Percentiles rank a stretch among this genome's conserved stretches.
Evolutionary conservation across 2,329 filamentous ascomycete genomes (phyloP).

Genomic region (Aspergillus chevalieri): DNA sequence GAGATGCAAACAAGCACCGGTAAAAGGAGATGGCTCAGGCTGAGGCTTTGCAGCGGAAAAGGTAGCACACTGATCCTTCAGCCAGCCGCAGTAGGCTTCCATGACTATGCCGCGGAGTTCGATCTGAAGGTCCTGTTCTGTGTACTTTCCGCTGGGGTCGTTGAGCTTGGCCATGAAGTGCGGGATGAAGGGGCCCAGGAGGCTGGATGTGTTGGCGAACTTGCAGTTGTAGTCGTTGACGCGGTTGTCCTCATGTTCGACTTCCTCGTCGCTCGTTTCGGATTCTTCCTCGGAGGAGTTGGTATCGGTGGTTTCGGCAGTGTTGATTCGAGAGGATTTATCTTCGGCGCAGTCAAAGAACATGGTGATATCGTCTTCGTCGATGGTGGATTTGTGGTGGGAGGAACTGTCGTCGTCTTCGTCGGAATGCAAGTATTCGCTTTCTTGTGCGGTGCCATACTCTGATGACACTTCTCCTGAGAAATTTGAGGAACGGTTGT

Average conservation of each 20-base stretch:
- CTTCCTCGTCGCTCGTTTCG: background rate
- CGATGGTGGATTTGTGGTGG: background rate
- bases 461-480: background rate
- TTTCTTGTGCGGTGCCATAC: background rate
- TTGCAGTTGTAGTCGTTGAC: background rate
- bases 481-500: background rate
- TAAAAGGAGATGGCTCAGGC: background rate
- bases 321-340: background rate
- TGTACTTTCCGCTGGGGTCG: slow-evolving; percentile 16
- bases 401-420: background rate
- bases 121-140: slow-evolving; percentile 14
- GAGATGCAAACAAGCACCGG: slow-evolving; percentile 17
- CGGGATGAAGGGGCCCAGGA: slow-evolving; percentile 15
- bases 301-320: background rate
- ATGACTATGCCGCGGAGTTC: slow-evolving; percentile 25
- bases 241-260: background rate
- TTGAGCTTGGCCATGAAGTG: slow-evolving; percentile 22
- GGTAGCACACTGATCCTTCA: slow-evolving; percentile 15
- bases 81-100: slow-evolving; percentile 22
- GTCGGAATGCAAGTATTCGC: background rate
- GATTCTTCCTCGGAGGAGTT: background rate
- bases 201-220: background rate
- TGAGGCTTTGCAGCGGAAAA: slow-evolving; percentile 9
- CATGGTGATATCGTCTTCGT: background rate
- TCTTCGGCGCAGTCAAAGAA: background rate